Base-by-base conservation (phyloP, 306 rosid species). In the Dalbergia cultrata region DNA sequence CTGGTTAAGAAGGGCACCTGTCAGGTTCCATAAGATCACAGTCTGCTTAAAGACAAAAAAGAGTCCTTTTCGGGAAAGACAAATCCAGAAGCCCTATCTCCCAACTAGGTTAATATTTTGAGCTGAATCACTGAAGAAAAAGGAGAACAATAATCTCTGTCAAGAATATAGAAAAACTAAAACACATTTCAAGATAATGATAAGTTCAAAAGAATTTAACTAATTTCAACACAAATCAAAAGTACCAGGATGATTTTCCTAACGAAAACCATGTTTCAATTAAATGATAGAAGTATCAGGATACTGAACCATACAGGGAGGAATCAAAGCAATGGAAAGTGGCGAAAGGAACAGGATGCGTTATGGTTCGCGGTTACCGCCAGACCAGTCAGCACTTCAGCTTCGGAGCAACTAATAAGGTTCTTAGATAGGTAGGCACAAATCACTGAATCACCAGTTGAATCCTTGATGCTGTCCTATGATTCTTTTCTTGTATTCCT, bases 21-120 rank as follows among this genome's bases (percentile, higher is more conserved):
- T 86, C 90, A 76, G 80, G 80, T 65, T 84, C 90, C 92, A 86
- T 88, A 31, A 75, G 50, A 64, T 64, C 72, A 73, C 56, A 73
- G 37, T 44, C 35, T 22, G 50, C 66, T 7, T 2, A 14, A 43
- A 43, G 8, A 7, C 7, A 43, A 26, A 7, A 44, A 69, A 52
- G 47, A 66, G 3, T 39, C 61, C 79, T 11, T 8, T 45, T 71
- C 26, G 57, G n/a, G 21, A 70, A 57, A 65, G 21, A 16, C 39
- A 58, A 83, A 60, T 72, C 67, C 19, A 76, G 75, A 60, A 67
- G 62, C 57, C 69, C 64, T 39, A 79, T 56, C 41, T 26, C 64
- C 80, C 68, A 63, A 63, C 60, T 39, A 45, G 49, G 68, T 11
- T 49, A 43, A 57, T 56, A 53, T 21, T 75, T 70, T 75, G 58